phyloP scores from a whole-genome alignment of 23 red algal species.

The Cyanidiococcus yangmingshanensis region DNA sequence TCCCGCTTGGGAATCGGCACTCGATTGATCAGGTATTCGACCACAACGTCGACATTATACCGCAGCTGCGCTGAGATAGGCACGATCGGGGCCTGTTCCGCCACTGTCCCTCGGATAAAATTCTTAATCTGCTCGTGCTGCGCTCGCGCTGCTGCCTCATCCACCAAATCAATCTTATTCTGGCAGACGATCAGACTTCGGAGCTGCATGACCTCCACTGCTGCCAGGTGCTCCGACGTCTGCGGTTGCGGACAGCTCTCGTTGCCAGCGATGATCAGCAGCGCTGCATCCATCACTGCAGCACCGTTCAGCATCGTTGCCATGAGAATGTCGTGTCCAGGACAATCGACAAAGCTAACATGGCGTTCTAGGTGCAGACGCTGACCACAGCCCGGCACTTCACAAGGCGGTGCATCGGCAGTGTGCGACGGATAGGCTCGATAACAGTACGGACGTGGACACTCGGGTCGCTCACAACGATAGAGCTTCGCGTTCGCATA shows the following conservation, averaged over 20 bases:
- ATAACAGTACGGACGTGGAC: conserved; percentile 86
- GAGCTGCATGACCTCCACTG: conserved; percentile 97
- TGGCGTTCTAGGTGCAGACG: conserved; percentile 71
- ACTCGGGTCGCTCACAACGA: conserved; percentile 59
- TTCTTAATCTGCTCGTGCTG: conserved; percentile 89
- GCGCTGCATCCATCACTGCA: conserved; percentile 92
- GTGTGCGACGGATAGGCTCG: conserved; percentile 73
- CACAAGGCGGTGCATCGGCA: conserved; percentile 62
- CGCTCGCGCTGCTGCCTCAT: conserved; percentile 58
- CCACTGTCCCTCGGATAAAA: conserved; percentile 74
- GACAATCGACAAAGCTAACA: conserved; percentile 97
- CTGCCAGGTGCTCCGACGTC: conserved; percentile 93
- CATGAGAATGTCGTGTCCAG: conserved; percentile 99
- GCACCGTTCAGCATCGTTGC: conserved; percentile 98
- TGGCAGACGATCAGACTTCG: conserved; percentile 88
- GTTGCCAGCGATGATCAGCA: conserved; percentile 95
- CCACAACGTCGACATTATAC: conserved; percentile 99
- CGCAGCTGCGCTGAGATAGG: conserved; percentile 93
- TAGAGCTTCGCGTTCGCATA: conserved; percentile 99
- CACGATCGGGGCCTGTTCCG: conserved; percentile 74
- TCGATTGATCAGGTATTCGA: conserved; percentile 95
- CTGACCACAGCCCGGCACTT: conserved; percentile 62
- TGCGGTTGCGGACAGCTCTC: conserved; percentile 98
- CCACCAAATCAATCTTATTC: conserved; percentile 99
- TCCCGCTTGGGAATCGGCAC: conserved; percentile 80